phyloP scores from a whole-genome alignment of 371 early-diverging fungal species.

The Rhizopus arrhizus region DNA sequence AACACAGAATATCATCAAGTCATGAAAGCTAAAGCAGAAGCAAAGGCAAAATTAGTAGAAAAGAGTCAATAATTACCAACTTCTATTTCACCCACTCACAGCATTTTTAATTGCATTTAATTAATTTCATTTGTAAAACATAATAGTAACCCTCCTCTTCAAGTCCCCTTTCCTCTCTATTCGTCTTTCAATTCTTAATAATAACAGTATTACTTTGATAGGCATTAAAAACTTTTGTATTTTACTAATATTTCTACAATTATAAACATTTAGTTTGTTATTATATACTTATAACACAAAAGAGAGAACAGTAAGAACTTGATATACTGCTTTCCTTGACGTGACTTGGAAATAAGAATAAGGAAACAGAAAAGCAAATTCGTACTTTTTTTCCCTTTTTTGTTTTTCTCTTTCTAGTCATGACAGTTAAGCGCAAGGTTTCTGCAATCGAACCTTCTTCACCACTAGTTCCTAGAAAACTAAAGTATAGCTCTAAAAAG shows the following conservation, averaged over 20 bases:
- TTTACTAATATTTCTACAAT: not conserved
- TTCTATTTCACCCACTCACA: not conserved
- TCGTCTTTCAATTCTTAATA: not conserved
- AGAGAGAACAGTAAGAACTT: not conserved
- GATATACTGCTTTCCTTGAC: not conserved
- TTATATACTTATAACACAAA: not conserved
- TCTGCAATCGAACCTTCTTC: not conserved
- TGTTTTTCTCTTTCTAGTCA: slow-evolving; percentile 8
- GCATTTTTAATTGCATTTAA: slow-evolving; percentile 3
- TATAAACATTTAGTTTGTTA: not conserved
- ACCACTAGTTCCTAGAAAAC: slow-evolving; percentile 3
- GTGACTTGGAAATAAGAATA: not conserved
- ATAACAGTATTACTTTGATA: too few relatives aligned
- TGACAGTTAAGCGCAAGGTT: slow-evolving; percentile 34
- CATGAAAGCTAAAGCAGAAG: slow-evolving; percentile 26
- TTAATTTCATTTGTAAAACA: slow-evolving; percentile 1
- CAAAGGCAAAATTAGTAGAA: slow-evolving; percentile 9
- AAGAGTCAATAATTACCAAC: not conserved
- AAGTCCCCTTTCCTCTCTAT: slow-evolving; percentile 1
- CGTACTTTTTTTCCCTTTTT: slow-evolving; percentile 1
- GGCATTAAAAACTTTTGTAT: not conserved
- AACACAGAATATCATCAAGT: slow-evolving; percentile 45
- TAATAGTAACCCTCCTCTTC: slow-evolving; percentile 1
- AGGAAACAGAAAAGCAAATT: not conserved
- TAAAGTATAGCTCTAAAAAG: slow-evolving; percentile 6